Evolutionary conservation across 208 protist genomes (phyloP).

Genomic region (Chromosphaera perkinsii): DNA sequence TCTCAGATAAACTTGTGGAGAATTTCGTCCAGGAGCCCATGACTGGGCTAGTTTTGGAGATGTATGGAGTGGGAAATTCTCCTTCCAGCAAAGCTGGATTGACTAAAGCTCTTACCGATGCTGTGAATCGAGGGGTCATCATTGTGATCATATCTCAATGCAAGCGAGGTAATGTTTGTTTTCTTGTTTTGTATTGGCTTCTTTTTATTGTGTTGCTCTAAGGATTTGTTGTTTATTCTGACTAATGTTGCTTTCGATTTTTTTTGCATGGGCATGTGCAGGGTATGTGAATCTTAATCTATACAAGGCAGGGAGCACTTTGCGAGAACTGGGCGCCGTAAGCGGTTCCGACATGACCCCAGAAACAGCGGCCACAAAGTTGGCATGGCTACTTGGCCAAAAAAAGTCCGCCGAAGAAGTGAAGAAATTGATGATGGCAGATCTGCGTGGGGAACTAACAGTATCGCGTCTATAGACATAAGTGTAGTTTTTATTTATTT

Average conservation of each 20-base stretch:
- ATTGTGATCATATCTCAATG: constrained; percentile 28
- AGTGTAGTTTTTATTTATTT: too few relatives aligned
- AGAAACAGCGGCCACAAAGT: constrained; percentile 30
- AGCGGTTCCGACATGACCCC: constrained; percentile 31
- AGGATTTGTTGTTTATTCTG: too few relatives aligned
- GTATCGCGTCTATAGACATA: too few relatives aligned
- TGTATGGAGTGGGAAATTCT: constrained; percentile 84
- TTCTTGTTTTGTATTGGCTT: too few relatives aligned
- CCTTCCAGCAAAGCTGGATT: constrained; percentile 65
- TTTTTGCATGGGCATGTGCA: background rate
- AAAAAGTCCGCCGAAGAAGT: constrained; percentile 2
- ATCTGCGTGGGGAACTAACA: constrained; percentile 12
- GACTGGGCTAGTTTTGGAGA: constrained; percentile 73
- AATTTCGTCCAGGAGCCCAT: constrained; percentile 30
- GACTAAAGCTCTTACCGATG: constrained; percentile 41
- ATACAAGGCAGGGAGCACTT: background rate
- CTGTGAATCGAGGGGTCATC: constrained; percentile 63
- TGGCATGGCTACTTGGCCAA: constrained; percentile 29
- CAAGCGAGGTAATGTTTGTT: constrained; percentile 12
- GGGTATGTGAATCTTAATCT: constrained; percentile 5
- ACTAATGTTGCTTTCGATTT: too few relatives aligned
- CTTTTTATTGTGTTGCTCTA: background rate
- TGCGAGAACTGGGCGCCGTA: constrained; percentile 20
- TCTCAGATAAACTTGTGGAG: constrained; percentile 29
- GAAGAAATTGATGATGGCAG: constrained; percentile 5